These are phyloP conservation scores for Phaeosphaeria sp. DNA, from an alignment of 2,329 filamentous ascomycete genomes.

Conservation along the genomic window DNA sequence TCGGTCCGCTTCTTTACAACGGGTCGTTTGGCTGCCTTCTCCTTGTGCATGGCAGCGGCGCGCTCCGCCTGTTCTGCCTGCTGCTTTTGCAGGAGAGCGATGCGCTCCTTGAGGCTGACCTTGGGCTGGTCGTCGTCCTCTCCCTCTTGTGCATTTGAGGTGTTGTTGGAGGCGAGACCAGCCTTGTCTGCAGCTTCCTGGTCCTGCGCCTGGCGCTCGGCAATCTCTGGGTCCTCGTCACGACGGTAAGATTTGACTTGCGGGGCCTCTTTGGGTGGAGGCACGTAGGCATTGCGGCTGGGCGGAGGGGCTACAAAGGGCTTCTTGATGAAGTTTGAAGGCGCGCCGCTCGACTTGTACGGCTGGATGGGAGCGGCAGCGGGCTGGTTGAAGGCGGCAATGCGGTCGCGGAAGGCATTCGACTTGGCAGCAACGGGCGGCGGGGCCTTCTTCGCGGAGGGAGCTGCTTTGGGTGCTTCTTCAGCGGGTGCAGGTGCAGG, in stretches of 20 bases:
- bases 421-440: constrained; percentile 78
- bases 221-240: constrained; percentile 78
- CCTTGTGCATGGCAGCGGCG: constrained; percentile 80
- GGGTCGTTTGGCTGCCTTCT: constrained; percentile 75
- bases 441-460: constrained; percentile 62
- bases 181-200: constrained; percentile 71
- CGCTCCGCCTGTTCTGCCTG: constrained; percentile 87
- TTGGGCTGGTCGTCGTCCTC: constrained; percentile 83
- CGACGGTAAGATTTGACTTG: constrained; percentile 80
- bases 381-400: constrained; percentile 95
- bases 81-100: constrained; percentile 91
- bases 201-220: constrained; percentile 69
- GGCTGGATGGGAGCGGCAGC: constrained; percentile 86
- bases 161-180: constrained; percentile 59
- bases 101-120: constrained; percentile 91
- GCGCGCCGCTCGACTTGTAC: constrained; percentile 76
- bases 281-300: constrained; percentile 88
- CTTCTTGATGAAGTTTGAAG: constrained; percentile 86
- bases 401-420: constrained; percentile 90
- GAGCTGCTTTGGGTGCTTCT: constrained; percentile 49
- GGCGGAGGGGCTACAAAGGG: constrained; percentile 95
- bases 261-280: constrained; percentile 75
- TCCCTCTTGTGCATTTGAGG: constrained; percentile 55
- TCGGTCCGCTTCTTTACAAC: constrained; percentile 70
- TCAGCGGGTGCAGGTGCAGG: constrained; percentile 27